Evolutionary conservation across 148 eudicot genomes (phyloP), one percentile per base, ranked within the genome.

Genomic region (Rhododendron mucronatum): DNA sequence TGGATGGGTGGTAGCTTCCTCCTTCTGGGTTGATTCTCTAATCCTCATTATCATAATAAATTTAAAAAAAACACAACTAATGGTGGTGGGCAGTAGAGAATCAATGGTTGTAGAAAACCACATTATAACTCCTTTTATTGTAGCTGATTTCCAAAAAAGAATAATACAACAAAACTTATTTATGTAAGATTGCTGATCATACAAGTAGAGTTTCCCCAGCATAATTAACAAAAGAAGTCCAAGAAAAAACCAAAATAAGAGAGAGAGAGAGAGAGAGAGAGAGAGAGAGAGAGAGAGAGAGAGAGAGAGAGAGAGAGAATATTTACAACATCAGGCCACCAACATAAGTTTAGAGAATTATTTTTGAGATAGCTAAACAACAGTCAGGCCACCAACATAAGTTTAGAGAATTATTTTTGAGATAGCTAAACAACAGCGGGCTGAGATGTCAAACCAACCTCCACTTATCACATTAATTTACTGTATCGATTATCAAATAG

Each of bases 401-500:
- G 80, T 44, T 21, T 9, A 20, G 18, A 77, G 28, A 76, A 39
- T 39, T 10, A 65, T 39, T 1, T 35, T 73, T 15, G 5, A 69
- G 28, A 8, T 35, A 41, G 6, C n/a, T 9, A 28, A 20, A 71
- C 53, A 47, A 69, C 28, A 51, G 41, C 2, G 15, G 48, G 35
- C 30, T 71, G 14, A 48, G 28, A 73, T 35, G 81, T 50, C 30
- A 73, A 21, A 55, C 61, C 61, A 45, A n/a, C 33, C 13, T 65
- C 26, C 50, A 2, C 67, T 80, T 80, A 65, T 77, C 33, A 61
- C 48, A 45, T 26, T 53, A 5, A 23, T 65, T 44, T 80, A 7
- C 26, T 9, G 37, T 26, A 65, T 55, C 18, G 8, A 69, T 59
- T 23, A 35, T 91, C 69, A 91, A 84, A 55, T 61, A 5, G 89